Evolutionary conservation across 2,329 filamentous ascomycete species (phyloP).

Genomic region (Aspergillus viridinutans): DNA sequence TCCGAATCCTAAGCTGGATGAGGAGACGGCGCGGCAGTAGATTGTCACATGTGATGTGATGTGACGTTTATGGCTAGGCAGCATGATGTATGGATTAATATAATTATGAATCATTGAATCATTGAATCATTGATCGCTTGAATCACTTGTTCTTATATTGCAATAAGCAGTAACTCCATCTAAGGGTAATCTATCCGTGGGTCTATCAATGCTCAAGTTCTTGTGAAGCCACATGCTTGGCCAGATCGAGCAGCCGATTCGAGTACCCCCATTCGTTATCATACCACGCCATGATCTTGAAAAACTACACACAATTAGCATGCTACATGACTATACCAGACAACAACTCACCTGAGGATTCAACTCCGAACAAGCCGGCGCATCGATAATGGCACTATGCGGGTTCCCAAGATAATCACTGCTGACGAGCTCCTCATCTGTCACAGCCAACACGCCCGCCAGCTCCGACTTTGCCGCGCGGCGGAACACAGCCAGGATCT

Average conservation of each 20-base stretch:
- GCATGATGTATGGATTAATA: no score
- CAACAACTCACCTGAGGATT: constrained; percentile 45
- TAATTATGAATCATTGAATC: no score
- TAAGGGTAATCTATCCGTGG: no score
- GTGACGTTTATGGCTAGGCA: no score
- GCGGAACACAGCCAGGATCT: constrained; percentile 23
- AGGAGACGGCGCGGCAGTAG: constrained; percentile 7
- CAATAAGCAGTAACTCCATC: no score
- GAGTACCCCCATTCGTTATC: constrained; percentile 97
- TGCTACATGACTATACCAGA: no score
- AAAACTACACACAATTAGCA: constrained; percentile 65
- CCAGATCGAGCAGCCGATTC: constrained; percentile 74
- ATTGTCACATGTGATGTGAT: no score
- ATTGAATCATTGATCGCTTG: no score
- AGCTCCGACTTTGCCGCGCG: constrained; percentile 38
- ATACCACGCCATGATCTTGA: constrained; percentile 92
- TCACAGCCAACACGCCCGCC: constrained; percentile 74
- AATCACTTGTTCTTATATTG: no score
- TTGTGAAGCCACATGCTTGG: constrained; percentile 16
- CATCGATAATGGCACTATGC: constrained; percentile 88
- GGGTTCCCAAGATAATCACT: constrained; percentile 80
- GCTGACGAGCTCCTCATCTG: constrained; percentile 86
- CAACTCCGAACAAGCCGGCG: constrained; percentile 87
- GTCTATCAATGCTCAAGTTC: constrained; percentile 12
- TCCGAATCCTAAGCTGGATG: constrained; percentile 5